phyloP scores from a whole-genome alignment of 306 rosid genomes.

The Rosa persica region DNA sequence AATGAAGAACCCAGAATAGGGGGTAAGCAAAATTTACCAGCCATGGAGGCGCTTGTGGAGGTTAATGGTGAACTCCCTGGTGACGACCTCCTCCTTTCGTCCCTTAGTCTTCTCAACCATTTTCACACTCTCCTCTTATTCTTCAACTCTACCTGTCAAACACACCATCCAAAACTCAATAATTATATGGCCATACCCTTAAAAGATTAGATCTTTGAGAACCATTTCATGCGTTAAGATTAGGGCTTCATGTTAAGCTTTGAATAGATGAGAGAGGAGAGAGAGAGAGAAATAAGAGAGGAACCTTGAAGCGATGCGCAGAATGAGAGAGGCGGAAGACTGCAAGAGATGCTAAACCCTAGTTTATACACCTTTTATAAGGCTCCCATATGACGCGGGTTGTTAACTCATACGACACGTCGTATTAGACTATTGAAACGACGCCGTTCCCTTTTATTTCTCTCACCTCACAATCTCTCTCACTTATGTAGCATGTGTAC shows the following conservation, averaged over 20 bases:
- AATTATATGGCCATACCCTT: no score
- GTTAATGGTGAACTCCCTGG: constrained; percentile 90
- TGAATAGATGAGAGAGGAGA: not conserved
- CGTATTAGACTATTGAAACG: not conserved
- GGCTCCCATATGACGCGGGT: not conserved
- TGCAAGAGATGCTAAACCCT: constrained; percentile 29
- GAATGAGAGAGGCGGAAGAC: not conserved
- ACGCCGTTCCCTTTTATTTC: no score
- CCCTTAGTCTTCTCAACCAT: constrained; percentile 88
- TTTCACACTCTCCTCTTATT: constrained; percentile 34
- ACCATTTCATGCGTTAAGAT: not conserved
- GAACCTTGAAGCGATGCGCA: constrained; percentile 20
- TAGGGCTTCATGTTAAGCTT: not conserved
- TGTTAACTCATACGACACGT: not conserved
- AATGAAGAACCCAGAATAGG: not conserved
- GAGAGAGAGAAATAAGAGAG: not conserved
- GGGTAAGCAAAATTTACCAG: constrained; percentile 68
- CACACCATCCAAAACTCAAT: not conserved
- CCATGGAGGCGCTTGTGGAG: constrained; percentile 94
- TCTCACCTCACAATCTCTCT: no score
- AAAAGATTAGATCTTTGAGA: not conserved
- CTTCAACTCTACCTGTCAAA: constrained; percentile 42
- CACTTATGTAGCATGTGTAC: no score
- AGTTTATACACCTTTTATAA: constrained; percentile 5
- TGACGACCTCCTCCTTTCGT: constrained; percentile 89